Evolutionary conservation across 2,329 filamentous ascomycete species (phyloP).

Genomic region (Diaporthe citri): DNA sequence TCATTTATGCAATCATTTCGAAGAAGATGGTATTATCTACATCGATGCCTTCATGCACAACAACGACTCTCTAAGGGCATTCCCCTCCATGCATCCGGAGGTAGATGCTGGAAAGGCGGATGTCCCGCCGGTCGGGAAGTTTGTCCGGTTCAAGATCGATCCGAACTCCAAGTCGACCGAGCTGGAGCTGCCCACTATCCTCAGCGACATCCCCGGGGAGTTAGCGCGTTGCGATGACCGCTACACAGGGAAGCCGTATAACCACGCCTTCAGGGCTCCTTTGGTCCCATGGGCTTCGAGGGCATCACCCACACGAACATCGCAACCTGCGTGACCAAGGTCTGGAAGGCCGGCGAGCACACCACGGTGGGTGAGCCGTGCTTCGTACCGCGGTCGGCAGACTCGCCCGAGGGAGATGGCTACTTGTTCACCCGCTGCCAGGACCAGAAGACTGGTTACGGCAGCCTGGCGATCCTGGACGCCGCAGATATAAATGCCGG

Average conservation of each 20-base stretch:
- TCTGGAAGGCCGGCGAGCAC: not conserved
- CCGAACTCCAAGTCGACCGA: not conserved
- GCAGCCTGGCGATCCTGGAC: not conserved
- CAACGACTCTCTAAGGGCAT: not conserved
- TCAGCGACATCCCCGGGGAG: not conserved
- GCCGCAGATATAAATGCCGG: not conserved
- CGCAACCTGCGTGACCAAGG: not conserved
- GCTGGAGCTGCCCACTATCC: not conserved
- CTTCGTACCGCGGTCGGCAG: not conserved
- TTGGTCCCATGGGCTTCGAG: not conserved
- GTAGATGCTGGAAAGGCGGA: constrained; percentile 7
- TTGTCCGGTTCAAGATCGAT: constrained; percentile 11
- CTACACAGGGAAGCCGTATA: not conserved
- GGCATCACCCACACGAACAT: constrained; percentile 2
- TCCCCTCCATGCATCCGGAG: not conserved
- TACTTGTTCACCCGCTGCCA: not conserved
- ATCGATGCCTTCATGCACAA: constrained; percentile 5
- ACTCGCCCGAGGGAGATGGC: constrained; percentile 1
- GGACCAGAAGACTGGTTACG: not conserved
- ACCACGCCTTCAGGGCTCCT: not conserved
- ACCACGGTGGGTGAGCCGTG: not conserved
- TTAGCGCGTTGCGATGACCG: not conserved
- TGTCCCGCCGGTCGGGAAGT: not conserved
- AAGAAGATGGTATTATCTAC: not conserved
- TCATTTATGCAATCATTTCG: not conserved